Percentiles rank a stretch among this genome's conserved stretches.
phyloP scores from a whole-genome alignment of 2,329 filamentous ascomycete genomes.

The Thermothelomyces thermophilus region DNA sequence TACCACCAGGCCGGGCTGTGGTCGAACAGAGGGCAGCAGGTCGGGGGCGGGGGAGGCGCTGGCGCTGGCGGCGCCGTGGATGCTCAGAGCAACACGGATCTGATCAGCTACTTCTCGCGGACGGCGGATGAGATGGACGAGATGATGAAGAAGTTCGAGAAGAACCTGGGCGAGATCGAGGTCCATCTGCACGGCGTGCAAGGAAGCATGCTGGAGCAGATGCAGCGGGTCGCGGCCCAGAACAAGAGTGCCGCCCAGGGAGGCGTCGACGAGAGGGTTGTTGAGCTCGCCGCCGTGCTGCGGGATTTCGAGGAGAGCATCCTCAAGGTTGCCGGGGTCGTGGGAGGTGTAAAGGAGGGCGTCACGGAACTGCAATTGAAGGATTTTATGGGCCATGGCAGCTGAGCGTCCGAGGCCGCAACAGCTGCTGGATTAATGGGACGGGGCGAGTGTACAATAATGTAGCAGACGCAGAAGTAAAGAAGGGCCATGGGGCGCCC shows the following conservation, averaged over 20 bases:
- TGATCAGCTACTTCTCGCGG: constrained; percentile 58
- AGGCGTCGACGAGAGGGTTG: constrained; percentile 39
- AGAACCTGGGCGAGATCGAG: constrained; percentile 58
- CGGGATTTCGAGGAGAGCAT: constrained; percentile 61
- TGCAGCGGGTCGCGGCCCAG: constrained; percentile 40
- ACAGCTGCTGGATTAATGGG: background rate
- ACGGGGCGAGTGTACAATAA: background rate
- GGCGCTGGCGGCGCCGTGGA: constrained; percentile 37
- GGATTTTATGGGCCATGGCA: constrained; percentile 35
- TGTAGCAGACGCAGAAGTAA: background rate
- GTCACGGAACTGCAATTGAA: constrained; percentile 53
- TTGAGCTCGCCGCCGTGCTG: constrained; percentile 52
- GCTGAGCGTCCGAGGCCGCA: constrained; percentile 10
- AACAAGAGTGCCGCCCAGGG: constrained; percentile 31
- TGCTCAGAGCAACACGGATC: constrained; percentile 47
- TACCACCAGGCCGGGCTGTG: constrained; percentile 43
- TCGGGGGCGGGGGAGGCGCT: constrained; percentile 32
- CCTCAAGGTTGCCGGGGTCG: constrained; percentile 53
- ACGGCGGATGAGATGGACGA: constrained; percentile 55
- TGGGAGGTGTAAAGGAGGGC: constrained; percentile 54
- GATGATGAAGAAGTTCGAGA: constrained; percentile 51
- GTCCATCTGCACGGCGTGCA: constrained; percentile 59
- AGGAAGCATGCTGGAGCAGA: constrained; percentile 51
- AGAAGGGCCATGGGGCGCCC: constrained; percentile 3
- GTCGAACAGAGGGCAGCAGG: constrained; percentile 31